Conservation (phyloP, 2,329 filamentous ascomycete species). For the Fusarium gaditjirri region DNA sequence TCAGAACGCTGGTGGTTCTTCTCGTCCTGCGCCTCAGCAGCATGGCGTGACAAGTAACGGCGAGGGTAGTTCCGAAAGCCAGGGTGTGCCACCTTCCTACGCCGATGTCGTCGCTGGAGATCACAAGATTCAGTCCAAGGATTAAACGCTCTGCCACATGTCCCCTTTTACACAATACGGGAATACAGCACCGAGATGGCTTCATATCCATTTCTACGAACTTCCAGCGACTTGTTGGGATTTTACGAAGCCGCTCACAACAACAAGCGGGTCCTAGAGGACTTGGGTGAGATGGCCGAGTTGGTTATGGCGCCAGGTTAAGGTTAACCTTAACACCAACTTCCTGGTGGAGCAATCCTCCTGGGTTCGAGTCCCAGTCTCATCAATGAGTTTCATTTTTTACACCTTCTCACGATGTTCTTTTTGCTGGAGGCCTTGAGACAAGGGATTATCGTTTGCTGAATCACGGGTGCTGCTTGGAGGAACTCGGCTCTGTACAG, state of each 20-base stretch:
- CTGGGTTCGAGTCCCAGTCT: conserved; percentile 45
- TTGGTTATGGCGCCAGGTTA: conserved; percentile 45
- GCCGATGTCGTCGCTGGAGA: conserved; percentile 90
- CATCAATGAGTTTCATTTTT: conserved; percentile 36
- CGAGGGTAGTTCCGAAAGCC: conserved; percentile 53
- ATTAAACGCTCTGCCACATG: conserved; percentile 35
- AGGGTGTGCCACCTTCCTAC: conserved; percentile 81
- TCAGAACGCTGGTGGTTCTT: conserved; percentile 41
- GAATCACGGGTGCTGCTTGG: not conserved
- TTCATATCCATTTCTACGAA: not conserved
- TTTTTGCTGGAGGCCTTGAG: conserved; percentile 1
- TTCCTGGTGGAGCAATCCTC: conserved; percentile 45
- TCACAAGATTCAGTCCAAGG: conserved; percentile 80
- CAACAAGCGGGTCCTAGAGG: conserved; percentile 34
- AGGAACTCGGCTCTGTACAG: not conserved
- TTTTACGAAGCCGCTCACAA: conserved; percentile 11
- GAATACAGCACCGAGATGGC: not conserved
- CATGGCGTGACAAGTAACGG: conserved; percentile 51
- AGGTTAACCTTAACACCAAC: conserved; percentile 39
- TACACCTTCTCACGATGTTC: not conserved
- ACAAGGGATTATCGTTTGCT: not conserved
- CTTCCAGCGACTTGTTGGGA: conserved; percentile 4
- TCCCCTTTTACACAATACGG: not conserved
- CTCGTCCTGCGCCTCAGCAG: conserved; percentile 45
- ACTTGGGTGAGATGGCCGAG: conserved; percentile 42